Evolutionary conservation across 2,329 filamentous ascomycete genomes (phyloP).

Genomic region (Cryoendolithus antarcticus): DNA sequence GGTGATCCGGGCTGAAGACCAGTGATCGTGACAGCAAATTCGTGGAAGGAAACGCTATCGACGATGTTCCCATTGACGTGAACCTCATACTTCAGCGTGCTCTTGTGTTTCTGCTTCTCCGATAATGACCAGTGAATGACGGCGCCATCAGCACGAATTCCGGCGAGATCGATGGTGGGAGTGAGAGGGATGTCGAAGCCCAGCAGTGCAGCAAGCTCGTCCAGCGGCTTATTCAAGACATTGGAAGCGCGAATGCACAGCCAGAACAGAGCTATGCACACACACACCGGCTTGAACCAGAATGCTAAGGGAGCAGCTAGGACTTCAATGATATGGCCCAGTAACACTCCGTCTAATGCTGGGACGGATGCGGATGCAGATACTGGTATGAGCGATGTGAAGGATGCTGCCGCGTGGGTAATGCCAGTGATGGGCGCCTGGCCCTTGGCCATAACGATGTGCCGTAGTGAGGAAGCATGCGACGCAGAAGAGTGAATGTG

Average conservation of each 20-base stretch:
- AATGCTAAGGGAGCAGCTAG: slow-evolving; percentile 9
- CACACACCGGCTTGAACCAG: slow-evolving; percentile 12
- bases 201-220: slow-evolving; percentile 78
- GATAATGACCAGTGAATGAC: slow-evolving; percentile 74
- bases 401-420: too few relatives aligned
- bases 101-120: slow-evolving; percentile 34
- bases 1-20: slow-evolving; percentile 76
- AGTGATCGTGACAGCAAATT: slow-evolving; percentile 83
- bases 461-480: too few relatives aligned
- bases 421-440: too few relatives aligned
- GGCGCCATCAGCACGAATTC: slow-evolving; percentile 75
- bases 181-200: slow-evolving; percentile 87
- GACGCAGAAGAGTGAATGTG: too few relatives aligned
- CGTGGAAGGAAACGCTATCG: slow-evolving; percentile 68
- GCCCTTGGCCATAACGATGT: too few relatives aligned
- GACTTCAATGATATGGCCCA: background rate
- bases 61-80: slow-evolving; percentile 77
- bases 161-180: slow-evolving; percentile 80
- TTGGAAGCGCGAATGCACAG: slow-evolving; percentile 75
- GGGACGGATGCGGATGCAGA: too few relatives aligned
- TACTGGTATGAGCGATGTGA: too few relatives aligned
- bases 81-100: slow-evolving; percentile 77
- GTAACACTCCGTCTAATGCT: too few relatives aligned
- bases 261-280: slow-evolving; percentile 11
- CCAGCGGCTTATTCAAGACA: slow-evolving; percentile 80